Percentiles rank a stretch among this genome's conserved stretches.
These are phyloP conservation scores for Colletotrichum australisinense DNA, from an alignment of 2,329 filamentous ascomycete species.

Conservation along the genomic window DNA sequence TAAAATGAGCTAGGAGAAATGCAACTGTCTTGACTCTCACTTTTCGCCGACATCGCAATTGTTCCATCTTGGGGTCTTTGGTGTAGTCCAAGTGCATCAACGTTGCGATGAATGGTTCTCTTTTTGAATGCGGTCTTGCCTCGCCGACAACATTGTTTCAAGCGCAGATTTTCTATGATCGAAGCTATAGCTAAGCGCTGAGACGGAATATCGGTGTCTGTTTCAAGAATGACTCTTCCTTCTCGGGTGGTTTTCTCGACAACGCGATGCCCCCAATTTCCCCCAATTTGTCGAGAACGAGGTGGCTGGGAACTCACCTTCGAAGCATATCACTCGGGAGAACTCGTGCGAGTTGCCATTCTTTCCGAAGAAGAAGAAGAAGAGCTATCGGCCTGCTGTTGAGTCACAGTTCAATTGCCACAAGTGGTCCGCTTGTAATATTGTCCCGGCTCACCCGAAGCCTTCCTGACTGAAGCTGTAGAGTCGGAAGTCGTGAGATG, in stretches of 20 bases:
- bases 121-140: neutral
- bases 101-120: neutral
- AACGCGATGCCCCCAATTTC: neutral
- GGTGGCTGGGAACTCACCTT: neutral
- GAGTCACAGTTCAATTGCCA: conserved; percentile 1
- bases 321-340: neutral
- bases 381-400: neutral
- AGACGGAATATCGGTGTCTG: neutral
- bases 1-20: conserved; percentile 4
- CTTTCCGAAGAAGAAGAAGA: neutral
- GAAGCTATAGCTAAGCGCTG: neutral
- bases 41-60: conserved; percentile 28
- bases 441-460: neutral
- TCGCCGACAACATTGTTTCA: neutral
- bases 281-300: neutral
- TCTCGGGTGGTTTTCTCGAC: neutral
- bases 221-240: neutral
- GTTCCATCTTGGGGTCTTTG: neutral
- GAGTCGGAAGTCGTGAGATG: neutral
- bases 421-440: neutral
- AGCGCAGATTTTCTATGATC: neutral
- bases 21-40: neutral
- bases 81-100: neutral
- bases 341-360: neutral
- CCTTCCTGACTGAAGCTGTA: too few relatives aligned